Conservation (phyloP, 1,139 yeast genomes). For the Magnusiomyces clavatus region DNA sequence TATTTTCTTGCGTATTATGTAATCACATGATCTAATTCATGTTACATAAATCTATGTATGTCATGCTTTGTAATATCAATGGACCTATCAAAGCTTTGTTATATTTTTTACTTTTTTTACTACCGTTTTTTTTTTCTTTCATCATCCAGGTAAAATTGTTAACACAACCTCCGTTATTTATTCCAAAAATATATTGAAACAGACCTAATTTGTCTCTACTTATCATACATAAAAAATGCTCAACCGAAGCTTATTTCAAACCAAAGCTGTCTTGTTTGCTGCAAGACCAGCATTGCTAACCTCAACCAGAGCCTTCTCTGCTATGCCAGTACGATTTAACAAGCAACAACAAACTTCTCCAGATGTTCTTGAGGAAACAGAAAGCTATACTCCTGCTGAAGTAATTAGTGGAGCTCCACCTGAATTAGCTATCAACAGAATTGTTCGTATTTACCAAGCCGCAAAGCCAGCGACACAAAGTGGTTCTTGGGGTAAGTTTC, state of each 20-base stretch:
- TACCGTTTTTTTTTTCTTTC: background rate
- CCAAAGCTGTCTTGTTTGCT: background rate
- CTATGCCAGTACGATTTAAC: background rate
- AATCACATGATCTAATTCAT: too few relatives aligned
- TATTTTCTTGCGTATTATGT: too few relatives aligned
- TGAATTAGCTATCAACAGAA: slow-evolving; percentile 53
- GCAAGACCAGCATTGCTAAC: background rate
- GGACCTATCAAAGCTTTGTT: background rate
- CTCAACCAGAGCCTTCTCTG: slow-evolving; percentile 1
- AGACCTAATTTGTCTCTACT: too few relatives aligned
- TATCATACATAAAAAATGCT: background rate
- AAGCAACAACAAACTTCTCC: slow-evolving; percentile 4
- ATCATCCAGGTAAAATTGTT: background rate
- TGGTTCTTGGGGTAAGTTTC: slow-evolving; percentile 36
- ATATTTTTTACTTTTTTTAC: background rate
- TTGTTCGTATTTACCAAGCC: slow-evolving; percentile 71
- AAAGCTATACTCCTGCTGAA: slow-evolving; percentile 41
- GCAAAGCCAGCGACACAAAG: slow-evolving; percentile 80
- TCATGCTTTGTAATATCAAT: slow-evolving; percentile 1
- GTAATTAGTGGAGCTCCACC: slow-evolving; percentile 73
- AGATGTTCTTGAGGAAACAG: slow-evolving; percentile 9
- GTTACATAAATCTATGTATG: background rate
- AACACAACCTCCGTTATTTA: background rate
- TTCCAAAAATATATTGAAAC: too few relatives aligned
- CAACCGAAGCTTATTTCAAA: background rate